Evolutionary conservation across 495 filamentous ascomycete genomes (phyloP), one percentile per base, ranked within the genome.

Genomic region (Xylaria intraflava): DNA sequence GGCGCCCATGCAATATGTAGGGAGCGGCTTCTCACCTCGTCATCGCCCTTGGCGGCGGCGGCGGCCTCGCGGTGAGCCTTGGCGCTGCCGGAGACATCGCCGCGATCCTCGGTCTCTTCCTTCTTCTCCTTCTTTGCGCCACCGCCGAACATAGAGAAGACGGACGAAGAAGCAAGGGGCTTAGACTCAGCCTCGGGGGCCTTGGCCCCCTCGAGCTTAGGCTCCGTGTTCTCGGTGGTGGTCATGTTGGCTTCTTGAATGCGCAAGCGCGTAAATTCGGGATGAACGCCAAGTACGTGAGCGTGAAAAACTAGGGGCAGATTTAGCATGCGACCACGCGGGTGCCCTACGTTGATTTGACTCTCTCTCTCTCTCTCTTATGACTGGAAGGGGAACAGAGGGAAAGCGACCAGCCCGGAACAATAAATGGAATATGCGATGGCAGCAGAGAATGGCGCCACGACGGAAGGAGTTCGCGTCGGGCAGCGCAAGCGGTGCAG

Each of bases 81-180:
- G 56, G 89, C 84, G 70, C 84, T 88, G 53, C 90, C 90, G 62
- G 88, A 92, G 63, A 81, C 83, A 69, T 96, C 89, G 56, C 84
- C 79, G 62, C 79, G 79, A 53, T 84, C 81, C 55, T 82, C 83
- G 26, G 78, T 82, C 30, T 89, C 88, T 16, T 85, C 88, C 55
- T 83, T 74, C 69, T 88, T 88, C 68, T 89, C 86, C 64, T 80
- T 80, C 81, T 90, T 94, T 69, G 88, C 91, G 46, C 89, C 88
- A 49, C 91, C 91, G 55, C 93, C 93, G 69, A 98, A 98, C 93
- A 98, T 98, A 67, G 86, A 87, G 77, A 96, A 98, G 47, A 98
- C 85, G 11, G 73, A 70, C 7, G 72, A 70, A 2, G 68, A 64
- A 46, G 75, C 72, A 31, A 72, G 62, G 50, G 73, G 64, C 51